Evolutionary conservation across 805 yeast species (phyloP).

Genomic region (Hemisphaericaspora nanyangensis): DNA sequence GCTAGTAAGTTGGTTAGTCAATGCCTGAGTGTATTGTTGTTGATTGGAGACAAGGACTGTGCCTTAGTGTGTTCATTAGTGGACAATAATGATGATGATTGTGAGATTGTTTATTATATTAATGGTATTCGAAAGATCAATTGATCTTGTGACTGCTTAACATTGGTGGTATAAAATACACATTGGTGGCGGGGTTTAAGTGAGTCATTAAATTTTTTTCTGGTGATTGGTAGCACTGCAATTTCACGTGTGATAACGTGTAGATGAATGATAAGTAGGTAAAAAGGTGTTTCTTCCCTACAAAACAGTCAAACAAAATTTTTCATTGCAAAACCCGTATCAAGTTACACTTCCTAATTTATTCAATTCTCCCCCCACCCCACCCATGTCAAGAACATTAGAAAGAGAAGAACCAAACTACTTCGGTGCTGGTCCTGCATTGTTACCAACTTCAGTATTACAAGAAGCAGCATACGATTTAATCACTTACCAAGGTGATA

Average conservation of each 20-base stretch:
- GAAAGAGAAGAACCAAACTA: slow-evolving; percentile 72
- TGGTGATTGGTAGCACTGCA: no score
- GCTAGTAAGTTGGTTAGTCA: slow-evolving; percentile 58
- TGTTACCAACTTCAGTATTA: slow-evolving; percentile 77
- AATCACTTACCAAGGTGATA: slow-evolving; percentile 62
- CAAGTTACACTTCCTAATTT: no score
- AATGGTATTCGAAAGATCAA: slow-evolving; percentile 32
- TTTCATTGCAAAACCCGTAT: no score
- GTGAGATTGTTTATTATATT: slow-evolving; percentile 59
- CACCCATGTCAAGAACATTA: slow-evolving; percentile 20
- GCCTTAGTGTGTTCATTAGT: slow-evolving; percentile 66
- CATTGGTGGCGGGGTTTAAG: slow-evolving; percentile 3
- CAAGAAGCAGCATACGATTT: slow-evolving; percentile 86
- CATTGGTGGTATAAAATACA: not conserved
- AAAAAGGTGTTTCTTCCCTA: no score
- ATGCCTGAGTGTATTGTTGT: slow-evolving; percentile 58
- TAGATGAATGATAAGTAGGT: not conserved
- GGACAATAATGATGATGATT: slow-evolving; percentile 50
- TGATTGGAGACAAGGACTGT: slow-evolving; percentile 54
- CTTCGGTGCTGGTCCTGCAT: slow-evolving; percentile 99
- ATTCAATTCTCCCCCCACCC: no score
- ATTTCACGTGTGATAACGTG: no score
- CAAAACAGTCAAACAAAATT: no score
- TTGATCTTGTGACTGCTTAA: not conserved
- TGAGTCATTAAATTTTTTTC: not conserved